These are phyloP conservation scores for Neurospora discreta DNA, from an alignment of 495 filamentous ascomycete species.

Conservation along the genomic window DNA sequence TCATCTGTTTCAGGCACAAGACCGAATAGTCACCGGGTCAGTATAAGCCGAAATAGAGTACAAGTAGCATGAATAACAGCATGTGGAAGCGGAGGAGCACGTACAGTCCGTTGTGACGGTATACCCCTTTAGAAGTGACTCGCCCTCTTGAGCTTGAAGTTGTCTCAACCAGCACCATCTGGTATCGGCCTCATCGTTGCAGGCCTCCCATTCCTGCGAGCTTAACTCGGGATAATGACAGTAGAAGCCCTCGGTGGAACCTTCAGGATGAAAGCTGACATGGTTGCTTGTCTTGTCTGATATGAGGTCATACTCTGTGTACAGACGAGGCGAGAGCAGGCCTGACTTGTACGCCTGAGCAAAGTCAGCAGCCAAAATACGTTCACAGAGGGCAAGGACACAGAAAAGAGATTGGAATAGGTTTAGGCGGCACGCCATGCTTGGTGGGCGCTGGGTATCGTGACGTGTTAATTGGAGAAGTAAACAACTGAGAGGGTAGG, in stretches of 20 bases:
- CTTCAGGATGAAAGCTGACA: slow-evolving; percentile 3
- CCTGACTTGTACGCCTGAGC: neutral
- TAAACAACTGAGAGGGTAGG: neutral
- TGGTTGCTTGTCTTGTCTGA: neutral
- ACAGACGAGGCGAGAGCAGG: neutral
- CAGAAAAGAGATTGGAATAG: neutral
- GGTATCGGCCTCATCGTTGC: neutral
- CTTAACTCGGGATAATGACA: slow-evolving; percentile 4
- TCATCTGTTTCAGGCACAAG: neutral
- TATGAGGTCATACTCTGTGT: neutral
- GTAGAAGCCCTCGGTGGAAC: neutral
- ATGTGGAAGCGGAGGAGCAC: neutral
- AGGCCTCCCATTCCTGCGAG: slow-evolving; percentile 1
- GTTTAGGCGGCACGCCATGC: neutral
- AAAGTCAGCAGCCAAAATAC: neutral
- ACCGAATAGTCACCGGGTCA: neutral
- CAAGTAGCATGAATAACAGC: neutral
- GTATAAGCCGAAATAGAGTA: neutral
- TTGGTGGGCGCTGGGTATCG: neutral
- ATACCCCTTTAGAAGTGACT: neutral
- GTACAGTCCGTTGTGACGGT: slow-evolving; percentile 1
- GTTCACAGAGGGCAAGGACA: neutral
- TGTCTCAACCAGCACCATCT: slow-evolving; percentile 6
- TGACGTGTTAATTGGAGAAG: neutral
- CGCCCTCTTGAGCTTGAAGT: neutral